Evolutionary conservation across 2,329 filamentous ascomycete genomes (phyloP), one percentile per base, ranked within the genome.

Genomic region (Ploettnerulaceae sp.): DNA sequence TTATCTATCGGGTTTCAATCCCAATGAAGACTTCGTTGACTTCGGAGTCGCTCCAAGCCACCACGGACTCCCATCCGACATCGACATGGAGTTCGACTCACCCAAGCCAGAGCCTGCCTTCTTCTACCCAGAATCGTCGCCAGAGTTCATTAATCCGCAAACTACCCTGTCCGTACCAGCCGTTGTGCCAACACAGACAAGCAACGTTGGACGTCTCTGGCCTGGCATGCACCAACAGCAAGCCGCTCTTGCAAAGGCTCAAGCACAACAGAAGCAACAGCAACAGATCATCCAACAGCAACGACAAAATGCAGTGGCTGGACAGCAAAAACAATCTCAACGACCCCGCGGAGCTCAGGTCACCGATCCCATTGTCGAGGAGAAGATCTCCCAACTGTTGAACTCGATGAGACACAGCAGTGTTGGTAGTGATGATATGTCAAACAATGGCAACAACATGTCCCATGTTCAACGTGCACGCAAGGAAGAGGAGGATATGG

Each of bases 401-500:
- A 90, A 91, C 69, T 89, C 90, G 44, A 95, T 97, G 84, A 82
- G 90, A 58, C 58, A 79, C 72, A 56, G 52, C 56, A 89, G 86
- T 67, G 73, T 78, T 11, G 68, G 72, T 5, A 71, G 74, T 4
- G 75, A 79, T 11, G 68, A 71, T 4, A 34, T 17, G 21, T 25
- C 40, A 20, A 72, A 78, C 38, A 72, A 76, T 20, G 69, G 67
- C 20, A 60, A 66, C 25, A 64, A 50, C 28, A 66, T 82, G n/a
- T 74, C 81, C 46, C 84, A 88, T 64, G 77, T 89, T 58, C 74
- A 84, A 39, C 84, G 83, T 54, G 70, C 79, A 53, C 90, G 84
- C 76, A 97, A 97, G 75, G 89, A 96, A 34, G 90, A 97, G 61
- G 90, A 96, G 52, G 91, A 97, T 43, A 97, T 98, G 91, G 93